phyloP scores from a whole-genome alignment of 2,329 filamentous ascomycete species.

The Colletotrichum sidae region DNA sequence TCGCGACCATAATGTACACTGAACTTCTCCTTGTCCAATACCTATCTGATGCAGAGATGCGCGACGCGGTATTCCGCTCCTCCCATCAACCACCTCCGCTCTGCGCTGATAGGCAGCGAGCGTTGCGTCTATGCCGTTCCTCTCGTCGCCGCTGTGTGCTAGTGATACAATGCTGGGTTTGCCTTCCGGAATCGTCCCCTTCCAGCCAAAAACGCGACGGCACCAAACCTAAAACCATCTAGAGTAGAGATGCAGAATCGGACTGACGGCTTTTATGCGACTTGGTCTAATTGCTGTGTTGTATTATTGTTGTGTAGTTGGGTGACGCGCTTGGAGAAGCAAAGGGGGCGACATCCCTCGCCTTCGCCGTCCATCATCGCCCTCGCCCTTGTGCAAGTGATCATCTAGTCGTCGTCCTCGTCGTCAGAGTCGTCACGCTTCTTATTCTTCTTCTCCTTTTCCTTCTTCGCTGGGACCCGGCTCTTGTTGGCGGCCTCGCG shows the following conservation, averaged over 20 bases:
- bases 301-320: background rate
- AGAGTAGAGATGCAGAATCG: slow-evolving; percentile 36
- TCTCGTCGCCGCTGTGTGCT: slow-evolving; percentile 23
- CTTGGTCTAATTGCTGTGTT: slow-evolving; percentile 33
- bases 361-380: background rate
- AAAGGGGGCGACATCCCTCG: background rate
- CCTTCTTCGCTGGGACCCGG: slow-evolving; percentile 63
- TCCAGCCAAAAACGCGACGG: slow-evolving; percentile 9
- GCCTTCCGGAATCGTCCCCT: background rate
- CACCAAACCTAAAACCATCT: slow-evolving; percentile 13
- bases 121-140: slow-evolving; percentile 20
- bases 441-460: slow-evolving; percentile 35
- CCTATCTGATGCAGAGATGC: slow-evolving; percentile 16
- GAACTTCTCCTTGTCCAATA: slow-evolving; percentile 21
- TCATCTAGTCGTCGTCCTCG: slow-evolving; percentile 45
- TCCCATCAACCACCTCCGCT: slow-evolving; percentile 1
- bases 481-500: slow-evolving; percentile 79
- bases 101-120: background rate
- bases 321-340: background rate
- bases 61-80: slow-evolving; percentile 3
- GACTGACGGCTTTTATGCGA: slow-evolving; percentile 23
- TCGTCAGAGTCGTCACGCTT: slow-evolving; percentile 41
- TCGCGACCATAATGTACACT: slow-evolving; percentile 32
- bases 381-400: background rate
- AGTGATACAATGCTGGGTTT: slow-evolving; percentile 32